Conservation (phyloP, 2,329 filamentous ascomycete species). For the Teratosphaeria destructans region DNA sequence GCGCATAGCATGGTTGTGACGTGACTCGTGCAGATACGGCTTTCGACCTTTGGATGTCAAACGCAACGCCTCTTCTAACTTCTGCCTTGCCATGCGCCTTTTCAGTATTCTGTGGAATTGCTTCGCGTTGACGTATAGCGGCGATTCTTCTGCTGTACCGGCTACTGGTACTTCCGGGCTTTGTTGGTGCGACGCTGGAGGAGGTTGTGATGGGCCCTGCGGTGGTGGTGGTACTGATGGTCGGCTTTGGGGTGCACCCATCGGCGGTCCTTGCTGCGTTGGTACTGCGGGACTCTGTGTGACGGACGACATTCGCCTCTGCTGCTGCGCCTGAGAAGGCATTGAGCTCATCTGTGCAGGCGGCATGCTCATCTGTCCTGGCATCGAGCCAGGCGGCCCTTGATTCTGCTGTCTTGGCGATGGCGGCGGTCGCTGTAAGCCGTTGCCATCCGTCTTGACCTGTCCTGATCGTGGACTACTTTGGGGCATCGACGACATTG, state of each 20-base stretch:
- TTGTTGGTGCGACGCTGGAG: conserved; percentile 46
- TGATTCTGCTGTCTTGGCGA: conserved; percentile 64
- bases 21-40: conserved; percentile 92
- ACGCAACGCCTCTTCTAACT: conserved; percentile 82
- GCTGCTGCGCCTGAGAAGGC: conserved; percentile 30
- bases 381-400: conserved; percentile 34
- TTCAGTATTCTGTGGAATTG: conserved; percentile 97
- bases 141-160: conserved; percentile 71
- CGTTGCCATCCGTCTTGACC: conserved; percentile 46
- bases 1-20: conserved; percentile 97
- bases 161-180: conserved; percentile 48
- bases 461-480: conserved; percentile 65
- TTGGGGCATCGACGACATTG: conserved; percentile 53
- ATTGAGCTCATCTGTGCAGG: conserved; percentile 44
- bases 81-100: conserved; percentile 82
- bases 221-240: conserved; percentile 27
- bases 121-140: conserved; percentile 95
- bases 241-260: conserved; percentile 37
- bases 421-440: conserved; percentile 55
- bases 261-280: conserved; percentile 24
- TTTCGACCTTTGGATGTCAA: conserved; percentile 92
- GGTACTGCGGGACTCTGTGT: conserved; percentile 52
- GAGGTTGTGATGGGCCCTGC: conserved; percentile 66
- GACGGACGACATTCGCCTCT: conserved; percentile 59
- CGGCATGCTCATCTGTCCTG: conserved; percentile 39